Evolutionary conservation across 2,329 filamentous ascomycete genomes (phyloP), one percentile per base, ranked within the genome.

Genomic region (Gliomastix tumulicola): DNA sequence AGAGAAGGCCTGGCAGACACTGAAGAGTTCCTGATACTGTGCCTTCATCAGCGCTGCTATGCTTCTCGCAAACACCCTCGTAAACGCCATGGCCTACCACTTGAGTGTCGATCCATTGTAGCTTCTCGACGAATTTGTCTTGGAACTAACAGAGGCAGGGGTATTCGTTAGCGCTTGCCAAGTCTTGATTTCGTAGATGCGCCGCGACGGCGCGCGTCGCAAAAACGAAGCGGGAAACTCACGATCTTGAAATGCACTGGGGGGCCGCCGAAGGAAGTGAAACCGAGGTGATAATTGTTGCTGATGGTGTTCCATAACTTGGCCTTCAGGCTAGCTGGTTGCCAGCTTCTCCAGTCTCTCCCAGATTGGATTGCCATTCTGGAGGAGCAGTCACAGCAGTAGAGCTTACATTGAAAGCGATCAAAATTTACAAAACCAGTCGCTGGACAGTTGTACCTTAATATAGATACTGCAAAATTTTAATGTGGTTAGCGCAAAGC

Each of bases 21-120:
- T 79, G 54, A 87, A 87, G 0, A 87, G 67, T 49, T 87, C 82
- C 53, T 84, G 78, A 54, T 80, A 86, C 76, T 82, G 32, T n/a
- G n/a, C n/a, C 7, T 7, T 36, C n/a, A 25, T 9, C 9, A 9
- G n/a, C n/a, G n/a, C n/a, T 25, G 22, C 9, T 25, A n/a, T 9
- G 22, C n/a, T 25, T 25, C 22, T 25, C n/a, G 9, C 9, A 9
- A 9, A 9, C 9, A 25, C n/a, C 9, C 9, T 9, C 22, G 9
- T 25, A n/a, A 25, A 25, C 22, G n/a, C 9, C 22, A n/a, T 25
- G 22, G n/a, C 45, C 42, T 53, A 81, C 78, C 40, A 78, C 71
- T 47, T 83, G 76, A 36, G 85, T 79, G 53, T 84, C 78, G 19
- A 86, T 69, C 82, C 82, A 87, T 48, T 63, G 54, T 23, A 69